A percentile compares a stretch with the other conserved stretches of the same genome.
These are phyloP conservation scores for Psidium friedrichsthalianum DNA, from an alignment of 345 rosid species.

Conservation along the genomic window DNA sequence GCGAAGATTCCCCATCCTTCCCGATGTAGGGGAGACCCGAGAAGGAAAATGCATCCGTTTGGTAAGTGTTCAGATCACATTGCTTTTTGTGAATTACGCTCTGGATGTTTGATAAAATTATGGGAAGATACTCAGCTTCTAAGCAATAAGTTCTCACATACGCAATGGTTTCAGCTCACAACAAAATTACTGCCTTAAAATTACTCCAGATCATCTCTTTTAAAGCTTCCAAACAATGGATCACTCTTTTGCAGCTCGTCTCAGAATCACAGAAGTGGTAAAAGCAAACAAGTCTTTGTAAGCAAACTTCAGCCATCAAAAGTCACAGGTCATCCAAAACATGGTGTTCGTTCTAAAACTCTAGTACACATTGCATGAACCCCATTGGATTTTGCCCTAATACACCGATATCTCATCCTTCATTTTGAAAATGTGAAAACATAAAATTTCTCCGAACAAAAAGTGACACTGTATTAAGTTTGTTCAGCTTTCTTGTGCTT, in stretches of 20 bases:
- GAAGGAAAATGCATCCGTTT: background rate
- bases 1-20: background rate
- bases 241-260: background rate
- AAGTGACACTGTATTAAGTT: background rate
- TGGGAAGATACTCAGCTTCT: background rate
- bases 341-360: background rate
- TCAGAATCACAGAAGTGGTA: background rate
- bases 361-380: background rate
- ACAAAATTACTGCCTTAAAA: background rate
- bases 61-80: background rate
- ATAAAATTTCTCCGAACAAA: background rate
- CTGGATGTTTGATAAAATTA: background rate
- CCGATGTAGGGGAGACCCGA: background rate
- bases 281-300: background rate
- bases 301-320: background rate
- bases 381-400: background rate
- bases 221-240: background rate
- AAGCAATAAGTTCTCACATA: background rate
- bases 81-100: background rate
- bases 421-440: background rate
- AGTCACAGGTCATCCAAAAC: background rate
- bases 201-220: background rate
- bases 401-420: background rate
- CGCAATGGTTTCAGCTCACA: background rate
- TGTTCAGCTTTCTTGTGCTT: background rate